phyloP scores from a whole-genome alignment of 2,329 filamentous ascomycete genomes.

The Davidsoniella neocaledoniae region DNA sequence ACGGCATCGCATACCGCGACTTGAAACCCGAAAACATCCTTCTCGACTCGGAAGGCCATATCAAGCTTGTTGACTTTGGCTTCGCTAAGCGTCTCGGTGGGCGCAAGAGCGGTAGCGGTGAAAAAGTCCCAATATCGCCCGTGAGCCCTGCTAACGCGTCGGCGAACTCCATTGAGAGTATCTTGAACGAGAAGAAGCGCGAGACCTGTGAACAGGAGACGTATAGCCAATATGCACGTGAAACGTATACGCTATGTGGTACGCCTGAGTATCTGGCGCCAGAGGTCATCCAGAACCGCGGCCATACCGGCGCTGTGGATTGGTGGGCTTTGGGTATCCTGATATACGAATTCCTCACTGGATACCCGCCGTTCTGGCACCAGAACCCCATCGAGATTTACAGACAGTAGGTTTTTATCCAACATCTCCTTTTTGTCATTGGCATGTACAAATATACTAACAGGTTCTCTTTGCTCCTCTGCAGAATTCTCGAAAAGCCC shows the following conservation, averaged over 20 bases:
- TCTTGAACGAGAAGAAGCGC: not conserved
- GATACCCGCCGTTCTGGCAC: slow-evolving; percentile 76
- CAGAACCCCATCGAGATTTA: slow-evolving; percentile 78
- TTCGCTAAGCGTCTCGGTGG: slow-evolving; percentile 63
- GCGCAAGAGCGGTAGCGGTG: not conserved
- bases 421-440: not conserved
- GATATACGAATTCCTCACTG: slow-evolving; percentile 71
- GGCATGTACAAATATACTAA: not conserved
- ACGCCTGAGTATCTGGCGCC: slow-evolving; percentile 74
- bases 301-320: slow-evolving; percentile 59
- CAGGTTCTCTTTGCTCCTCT: slow-evolving; percentile 3
- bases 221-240: slow-evolving; percentile 31
- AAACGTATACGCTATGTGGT: slow-evolving; percentile 71
- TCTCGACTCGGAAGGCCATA: slow-evolving; percentile 59
- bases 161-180: too few relatives aligned
- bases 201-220: not conserved
- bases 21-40: slow-evolving; percentile 72
- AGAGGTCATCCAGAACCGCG: slow-evolving; percentile 72
- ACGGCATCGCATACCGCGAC: slow-evolving; percentile 63
- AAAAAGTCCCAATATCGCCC: not conserved
- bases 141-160: not conserved
- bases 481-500: slow-evolving; percentile 61
- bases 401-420: slow-evolving; percentile 40
- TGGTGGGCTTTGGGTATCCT: slow-evolving; percentile 80
- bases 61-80: slow-evolving; percentile 72